Percentiles rank a stretch among this genome's conserved stretches.
phyloP scores from a whole-genome alignment of 805 yeast species.

The Kockiozyma suomiensis region DNA sequence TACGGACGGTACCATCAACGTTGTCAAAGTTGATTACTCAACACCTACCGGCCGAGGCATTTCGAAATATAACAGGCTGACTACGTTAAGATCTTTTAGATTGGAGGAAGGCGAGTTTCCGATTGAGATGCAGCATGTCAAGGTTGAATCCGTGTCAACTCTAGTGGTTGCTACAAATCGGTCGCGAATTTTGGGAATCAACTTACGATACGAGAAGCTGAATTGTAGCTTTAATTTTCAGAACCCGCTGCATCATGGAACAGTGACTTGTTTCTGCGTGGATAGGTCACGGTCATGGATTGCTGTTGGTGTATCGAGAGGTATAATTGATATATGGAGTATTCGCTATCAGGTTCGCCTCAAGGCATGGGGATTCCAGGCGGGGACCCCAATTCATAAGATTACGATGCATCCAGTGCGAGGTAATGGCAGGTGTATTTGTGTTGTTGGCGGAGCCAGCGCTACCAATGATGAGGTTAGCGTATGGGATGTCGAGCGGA shows the following conservation, averaged over 20 bases:
- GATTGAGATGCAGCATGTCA: slow-evolving; percentile 48
- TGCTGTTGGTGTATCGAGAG: slow-evolving; percentile 72
- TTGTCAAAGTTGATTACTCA: slow-evolving; percentile 38
- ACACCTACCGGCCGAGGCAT: slow-evolving; percentile 24
- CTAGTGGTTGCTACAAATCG: slow-evolving; percentile 57
- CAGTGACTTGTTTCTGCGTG: slow-evolving; percentile 60
- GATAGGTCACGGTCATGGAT: slow-evolving; percentile 63
- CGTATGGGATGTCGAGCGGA: slow-evolving; percentile 73
- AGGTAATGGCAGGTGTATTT: slow-evolving; percentile 50
- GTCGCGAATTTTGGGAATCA: slow-evolving; percentile 56
- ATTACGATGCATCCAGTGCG: slow-evolving; percentile 51
- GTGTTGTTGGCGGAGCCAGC: slow-evolving; percentile 68
- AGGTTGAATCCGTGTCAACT: slow-evolving; percentile 47
- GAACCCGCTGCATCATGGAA: slow-evolving; percentile 67
- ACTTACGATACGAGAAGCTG: slow-evolving; percentile 56
- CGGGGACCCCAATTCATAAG: slow-evolving; percentile 53
- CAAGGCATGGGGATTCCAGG: slow-evolving; percentile 63
- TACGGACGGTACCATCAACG: slow-evolving; percentile 38
- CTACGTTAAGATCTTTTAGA: slow-evolving; percentile 48
- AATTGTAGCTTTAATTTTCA: slow-evolving; percentile 44
- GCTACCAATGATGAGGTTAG: slow-evolving; percentile 57
- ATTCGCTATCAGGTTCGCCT: slow-evolving; percentile 63
- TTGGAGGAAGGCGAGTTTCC: slow-evolving; percentile 51
- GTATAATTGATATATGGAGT: slow-evolving; percentile 81
- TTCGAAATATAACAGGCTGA: slow-evolving; percentile 34